Percentiles rank a stretch among this genome's conserved stretches.
Conservation (phyloP, 345 rosid genomes). For the Pseudoturritis turrita region DNA sequence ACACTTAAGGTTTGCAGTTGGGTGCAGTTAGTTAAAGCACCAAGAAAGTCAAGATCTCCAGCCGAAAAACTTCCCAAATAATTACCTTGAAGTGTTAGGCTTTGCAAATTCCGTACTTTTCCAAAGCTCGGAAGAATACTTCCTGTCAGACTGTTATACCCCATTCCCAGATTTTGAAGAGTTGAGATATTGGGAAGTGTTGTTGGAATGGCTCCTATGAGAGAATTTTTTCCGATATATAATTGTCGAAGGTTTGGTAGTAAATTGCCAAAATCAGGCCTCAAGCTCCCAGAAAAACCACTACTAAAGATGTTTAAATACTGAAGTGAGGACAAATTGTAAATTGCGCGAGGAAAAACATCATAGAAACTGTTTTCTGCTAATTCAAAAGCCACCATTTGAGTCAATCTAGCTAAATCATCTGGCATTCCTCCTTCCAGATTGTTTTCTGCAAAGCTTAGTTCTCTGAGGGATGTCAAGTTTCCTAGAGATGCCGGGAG, state of each 20-base stretch:
- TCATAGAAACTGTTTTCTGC: not conserved
- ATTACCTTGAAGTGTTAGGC: not conserved
- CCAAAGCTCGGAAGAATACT: not conserved
- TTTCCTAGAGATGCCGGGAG: constrained; percentile 11
- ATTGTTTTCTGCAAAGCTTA: not conserved
- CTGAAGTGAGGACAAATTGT: constrained; percentile 7
- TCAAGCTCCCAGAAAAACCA: not conserved
- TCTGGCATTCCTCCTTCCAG: not conserved
- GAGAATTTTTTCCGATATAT: not conserved
- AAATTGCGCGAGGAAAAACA: not conserved
- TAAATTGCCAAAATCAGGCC: not conserved
- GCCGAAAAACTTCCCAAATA: not conserved
- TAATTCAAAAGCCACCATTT: fast-evolving
- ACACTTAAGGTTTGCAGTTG: not conserved
- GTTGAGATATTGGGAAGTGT: not conserved
- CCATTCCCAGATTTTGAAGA: not conserved
- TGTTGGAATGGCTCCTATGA: not conserved
- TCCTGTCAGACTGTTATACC: not conserved
- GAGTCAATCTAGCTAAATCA: not conserved
- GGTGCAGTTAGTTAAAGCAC: not conserved
- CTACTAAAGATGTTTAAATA: not conserved
- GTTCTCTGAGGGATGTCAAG: not conserved
- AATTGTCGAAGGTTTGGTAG: not conserved
- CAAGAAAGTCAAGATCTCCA: constrained; percentile 11
- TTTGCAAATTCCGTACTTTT: not conserved